These are phyloP conservation scores for Nidula niveotomentosa DNA, from an alignment of 1,284 basidiomycete genomes.

Conservation along the genomic window DNA sequence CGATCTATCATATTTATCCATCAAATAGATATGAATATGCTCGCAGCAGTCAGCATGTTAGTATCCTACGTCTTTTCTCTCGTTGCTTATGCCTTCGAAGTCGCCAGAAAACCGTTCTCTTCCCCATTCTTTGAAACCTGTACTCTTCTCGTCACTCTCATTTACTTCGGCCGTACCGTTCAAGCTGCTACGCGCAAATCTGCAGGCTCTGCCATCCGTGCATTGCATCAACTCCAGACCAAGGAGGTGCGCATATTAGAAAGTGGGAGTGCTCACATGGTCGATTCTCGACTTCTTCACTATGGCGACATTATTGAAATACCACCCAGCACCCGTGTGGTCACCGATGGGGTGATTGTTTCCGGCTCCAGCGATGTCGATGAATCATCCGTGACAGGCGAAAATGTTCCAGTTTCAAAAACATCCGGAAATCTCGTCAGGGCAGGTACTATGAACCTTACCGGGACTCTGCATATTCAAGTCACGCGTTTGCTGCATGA, in stretches of 20 bases:
- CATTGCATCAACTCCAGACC: background rate
- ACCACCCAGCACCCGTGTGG: background rate
- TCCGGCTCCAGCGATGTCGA: background rate
- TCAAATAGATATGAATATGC: constrained; percentile 38
- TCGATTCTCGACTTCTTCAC: background rate
- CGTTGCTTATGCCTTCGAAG: constrained; percentile 36
- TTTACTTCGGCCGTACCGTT: background rate
- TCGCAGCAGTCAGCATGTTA: constrained; percentile 39
- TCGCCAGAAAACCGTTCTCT: constrained; percentile 25
- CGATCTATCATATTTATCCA: constrained; percentile 37
- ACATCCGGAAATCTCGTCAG: background rate
- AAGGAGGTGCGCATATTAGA: background rate
- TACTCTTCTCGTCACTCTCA: background rate
- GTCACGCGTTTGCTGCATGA: background rate
- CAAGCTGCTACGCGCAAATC: background rate
- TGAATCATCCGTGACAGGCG: background rate
- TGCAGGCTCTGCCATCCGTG: background rate
- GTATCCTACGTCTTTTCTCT: constrained; percentile 43
- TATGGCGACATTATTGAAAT: background rate
- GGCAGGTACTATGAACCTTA: background rate
- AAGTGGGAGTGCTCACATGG: background rate
- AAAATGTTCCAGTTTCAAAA: background rate
- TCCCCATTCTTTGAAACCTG: background rate
- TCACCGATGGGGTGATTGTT: background rate
- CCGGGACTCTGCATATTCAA: background rate